Base-by-base conservation (phyloP, 208 protist genomes). In the Dictyostelium gargantuum region DNA sequence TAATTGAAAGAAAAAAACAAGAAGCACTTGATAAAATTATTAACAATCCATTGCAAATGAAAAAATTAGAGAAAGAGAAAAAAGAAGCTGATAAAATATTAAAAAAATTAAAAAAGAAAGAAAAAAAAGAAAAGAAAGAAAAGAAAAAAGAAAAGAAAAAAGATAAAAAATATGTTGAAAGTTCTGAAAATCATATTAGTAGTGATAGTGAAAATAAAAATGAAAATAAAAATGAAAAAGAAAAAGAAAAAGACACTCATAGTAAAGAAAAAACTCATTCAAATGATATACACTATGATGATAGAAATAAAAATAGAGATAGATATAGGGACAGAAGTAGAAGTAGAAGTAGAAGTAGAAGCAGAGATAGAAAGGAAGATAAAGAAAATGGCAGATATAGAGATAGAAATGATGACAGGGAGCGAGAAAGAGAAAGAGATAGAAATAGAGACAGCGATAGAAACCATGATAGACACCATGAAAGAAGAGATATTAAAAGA, bases 101-200 rank as follows among this genome's bases (percentile, higher is more conserved):
- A 66, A 89, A 89, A 6, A 89, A 89, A 42, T 29, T 89, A 50
- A 89, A 89, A 40, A 89, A 89, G 44, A 89, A 79, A 68, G 70
- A 89, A 40, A 89, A 79, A 35, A 89, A 86, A n/a, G 81, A 86
- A 17, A 61, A 84, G 6, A 84, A 84, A 40, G 61, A 82, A 3
- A 35, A 82, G 4, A 58, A 84, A 9, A 66, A 85, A 74, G 50
- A 75, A 4, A 73, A 56, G 19, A 85, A 42, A n/a, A 56, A 75
- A 42, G 54, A 74, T 17, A 74, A 85, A 29, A 40, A 58, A 32
- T 26, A 82, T 50, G n/a, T 70, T 17, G 42, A 35, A 35, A 50
- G n/a, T 2, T 40, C 68, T 23, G 21, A 29, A 6, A n/a, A 38
- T 10, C 50, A 40, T 38, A 2, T 23, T 3, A 38, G 10, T 10